A percentile compares a stretch with the other conserved stretches of the same genome.
Conservation (phyloP, 2,329 filamentous ascomycete genomes). For the Aspergillus ochraceoroseus region DNA sequence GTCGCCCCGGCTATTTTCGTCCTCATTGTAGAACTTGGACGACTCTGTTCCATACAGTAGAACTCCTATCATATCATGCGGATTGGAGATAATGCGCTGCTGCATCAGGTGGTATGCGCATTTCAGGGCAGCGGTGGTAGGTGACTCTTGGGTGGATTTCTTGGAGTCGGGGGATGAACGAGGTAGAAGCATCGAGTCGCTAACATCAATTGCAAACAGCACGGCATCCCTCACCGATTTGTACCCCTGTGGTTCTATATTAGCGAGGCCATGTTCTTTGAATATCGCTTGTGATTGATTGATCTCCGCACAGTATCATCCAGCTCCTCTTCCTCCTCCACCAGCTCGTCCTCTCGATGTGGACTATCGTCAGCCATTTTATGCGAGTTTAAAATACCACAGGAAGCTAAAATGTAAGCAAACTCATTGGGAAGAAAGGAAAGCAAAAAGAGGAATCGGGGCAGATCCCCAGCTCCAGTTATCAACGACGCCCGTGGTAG, state of each 20-base stretch:
- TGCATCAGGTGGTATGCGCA: constrained; percentile 95
- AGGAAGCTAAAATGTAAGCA: background rate
- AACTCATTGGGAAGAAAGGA: background rate
- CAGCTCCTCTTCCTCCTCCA: constrained; percentile 46
- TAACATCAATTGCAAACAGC: constrained; percentile 92
- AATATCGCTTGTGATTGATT: background rate
- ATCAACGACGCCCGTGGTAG: constrained; percentile 2
- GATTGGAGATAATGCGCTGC: constrained; percentile 94
- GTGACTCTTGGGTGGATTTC: constrained; percentile 72
- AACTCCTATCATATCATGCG: constrained; percentile 95
- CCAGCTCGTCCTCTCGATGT: constrained; percentile 38
- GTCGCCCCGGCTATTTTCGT: constrained; percentile 52
- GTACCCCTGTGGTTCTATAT: constrained; percentile 61
- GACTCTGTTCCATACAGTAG: constrained; percentile 84
- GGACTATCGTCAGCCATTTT: constrained; percentile 39
- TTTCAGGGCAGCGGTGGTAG: constrained; percentile 79
- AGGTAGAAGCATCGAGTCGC: constrained; percentile 71
- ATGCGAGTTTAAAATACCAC: background rate
- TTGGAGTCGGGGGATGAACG: constrained; percentile 63
- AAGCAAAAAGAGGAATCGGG: background rate
- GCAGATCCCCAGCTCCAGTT: constrained; percentile 1
- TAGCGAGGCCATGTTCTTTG: background rate
- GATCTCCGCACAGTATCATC: constrained; percentile 40
- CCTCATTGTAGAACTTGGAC: constrained; percentile 69
- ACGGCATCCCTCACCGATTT: constrained; percentile 94